Evolutionary conservation across 305 asterid genomes (phyloP).

Genomic region (Ilex paraguariensis): DNA sequence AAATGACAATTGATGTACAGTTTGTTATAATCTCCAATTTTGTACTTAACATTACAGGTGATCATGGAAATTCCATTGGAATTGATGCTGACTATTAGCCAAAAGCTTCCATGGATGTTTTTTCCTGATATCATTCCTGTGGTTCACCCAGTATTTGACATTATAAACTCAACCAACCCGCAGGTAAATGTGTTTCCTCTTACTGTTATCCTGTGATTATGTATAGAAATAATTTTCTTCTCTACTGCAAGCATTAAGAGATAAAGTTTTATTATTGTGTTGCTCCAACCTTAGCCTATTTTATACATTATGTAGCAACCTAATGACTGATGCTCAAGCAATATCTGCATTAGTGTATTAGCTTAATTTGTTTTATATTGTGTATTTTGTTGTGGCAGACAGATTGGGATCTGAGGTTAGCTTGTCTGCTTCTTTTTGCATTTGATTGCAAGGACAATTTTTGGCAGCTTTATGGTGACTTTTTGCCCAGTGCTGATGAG

Average conservation of each 20-base stretch:
- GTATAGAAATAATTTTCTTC: too few relatives aligned
- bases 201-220: slow-evolving; percentile 4
- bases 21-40: neutral
- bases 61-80: slow-evolving; percentile 98
- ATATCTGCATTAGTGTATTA: too few relatives aligned
- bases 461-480: slow-evolving; percentile 96
- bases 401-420: slow-evolving; percentile 95
- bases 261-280: too few relatives aligned
- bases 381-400: slow-evolving; percentile 52
- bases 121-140: slow-evolving; percentile 90
- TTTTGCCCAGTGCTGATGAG: slow-evolving; percentile 82
- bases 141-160: slow-evolving; percentile 94
- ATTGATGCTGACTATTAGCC: slow-evolving; percentile 90
- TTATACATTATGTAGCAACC: too few relatives aligned
- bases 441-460: slow-evolving; percentile 93
- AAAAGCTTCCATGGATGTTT: slow-evolving; percentile 97
- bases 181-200: slow-evolving; percentile 49
- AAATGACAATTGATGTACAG: neutral
- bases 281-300: too few relatives aligned
- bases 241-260: too few relatives aligned
- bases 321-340: too few relatives aligned
- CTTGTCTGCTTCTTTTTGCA: slow-evolving; percentile 77
- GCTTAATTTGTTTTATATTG: slow-evolving; percentile 7
- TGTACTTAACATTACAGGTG: slow-evolving; percentile 47
- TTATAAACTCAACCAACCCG: slow-evolving; percentile 90